Percentiles rank a stretch among this genome's conserved stretches.
These are phyloP conservation scores for Epichloe gansuensis DNA, from an alignment of 2,329 filamentous ascomycete species.

Conservation along the genomic window DNA sequence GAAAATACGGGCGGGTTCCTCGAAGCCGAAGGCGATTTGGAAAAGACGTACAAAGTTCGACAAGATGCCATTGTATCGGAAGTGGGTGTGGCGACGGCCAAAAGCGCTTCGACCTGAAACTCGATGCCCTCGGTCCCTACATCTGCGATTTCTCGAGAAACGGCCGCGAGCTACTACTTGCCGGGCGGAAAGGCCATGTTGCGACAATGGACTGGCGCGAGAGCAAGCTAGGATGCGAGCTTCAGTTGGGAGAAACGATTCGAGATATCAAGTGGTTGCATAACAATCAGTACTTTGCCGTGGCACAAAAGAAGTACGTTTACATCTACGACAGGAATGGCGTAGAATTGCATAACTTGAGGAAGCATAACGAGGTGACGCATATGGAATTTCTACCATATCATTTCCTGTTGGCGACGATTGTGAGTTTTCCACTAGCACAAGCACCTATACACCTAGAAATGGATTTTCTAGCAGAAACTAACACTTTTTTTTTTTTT, in stretches of 20 bases:
- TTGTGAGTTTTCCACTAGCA: slow-evolving; percentile 39
- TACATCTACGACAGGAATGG: slow-evolving; percentile 93
- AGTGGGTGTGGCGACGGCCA: slow-evolving; percentile 71
- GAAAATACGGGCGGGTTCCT: slow-evolving; percentile 80
- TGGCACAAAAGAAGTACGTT: slow-evolving; percentile 90
- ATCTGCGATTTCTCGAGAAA: slow-evolving; percentile 81
- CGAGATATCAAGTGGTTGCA: slow-evolving; percentile 86
- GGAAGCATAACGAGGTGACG: slow-evolving; percentile 80
- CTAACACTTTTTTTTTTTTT: background rate
- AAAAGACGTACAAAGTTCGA: slow-evolving; percentile 83
- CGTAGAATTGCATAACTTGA: slow-evolving; percentile 83
- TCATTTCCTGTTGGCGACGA: slow-evolving; percentile 82
- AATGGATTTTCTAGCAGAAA: background rate
- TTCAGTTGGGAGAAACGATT: slow-evolving; percentile 84
- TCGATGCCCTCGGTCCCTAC: slow-evolving; percentile 78
- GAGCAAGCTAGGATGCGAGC: slow-evolving; percentile 80
- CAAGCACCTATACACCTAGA: background rate
- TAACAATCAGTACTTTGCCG: slow-evolving; percentile 88
- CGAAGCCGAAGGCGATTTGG: slow-evolving; percentile 77
- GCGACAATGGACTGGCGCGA: slow-evolving; percentile 95
- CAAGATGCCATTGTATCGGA: slow-evolving; percentile 72
- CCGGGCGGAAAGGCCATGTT: slow-evolving; percentile 84
- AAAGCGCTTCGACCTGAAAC: slow-evolving; percentile 86
- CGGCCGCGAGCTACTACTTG: slow-evolving; percentile 73
- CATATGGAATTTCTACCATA: slow-evolving; percentile 95